Base-by-base conservation (phyloP, 148 eudicot species). In the Rhododendron kiyosumense region DNA sequence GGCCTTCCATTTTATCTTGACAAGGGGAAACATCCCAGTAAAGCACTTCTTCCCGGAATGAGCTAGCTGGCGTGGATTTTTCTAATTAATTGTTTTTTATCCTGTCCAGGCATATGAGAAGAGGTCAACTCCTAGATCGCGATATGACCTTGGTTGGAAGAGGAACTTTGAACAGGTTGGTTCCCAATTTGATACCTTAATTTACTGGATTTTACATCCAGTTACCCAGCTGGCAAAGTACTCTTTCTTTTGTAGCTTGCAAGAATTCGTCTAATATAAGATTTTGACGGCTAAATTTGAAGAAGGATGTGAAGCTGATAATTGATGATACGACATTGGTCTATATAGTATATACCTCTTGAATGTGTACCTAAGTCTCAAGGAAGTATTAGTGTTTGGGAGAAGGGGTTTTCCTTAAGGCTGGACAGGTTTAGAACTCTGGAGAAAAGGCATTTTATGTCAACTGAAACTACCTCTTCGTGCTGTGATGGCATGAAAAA, bases 101-200 rank as follows among this genome's bases (percentile, higher is more conserved):
- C 82, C n/a, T 86, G 41, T 84, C 32, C 88, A 97, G 99, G 99
- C 98, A 85, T 97, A 93, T 89, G 99, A 97, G 87, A 97, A 96
- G 95, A 94, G 89, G 90, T 89, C 98, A 46, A 59, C 90, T 90
- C 95, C 98, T 65, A 97, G 91, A 87, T 97, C 98, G 96, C 96
- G 94, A 26, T 95, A 90, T 87, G 98, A 97, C 82, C 98, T 95
- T 84, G 99, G 99, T 84, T 93, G 92, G 88, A 97, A 87, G 94
- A 95, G 92, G 86, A 97, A 97, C 87, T 97, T 97, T 89, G 93
- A 94, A 88, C 99, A 97, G 99, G 99, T 95, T 84, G 54, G 86
- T 84, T 63, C 52, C 81, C 34, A 76, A 52, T 51, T 52, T 18
- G 65, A 74, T 71, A 34, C 24, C 78, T 83, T 46, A 34, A 69